Percentiles rank a stretch among this genome's conserved stretches.
Conservation (phyloP, 306 rosid species). For the Hippophae rhamnoides region DNA sequence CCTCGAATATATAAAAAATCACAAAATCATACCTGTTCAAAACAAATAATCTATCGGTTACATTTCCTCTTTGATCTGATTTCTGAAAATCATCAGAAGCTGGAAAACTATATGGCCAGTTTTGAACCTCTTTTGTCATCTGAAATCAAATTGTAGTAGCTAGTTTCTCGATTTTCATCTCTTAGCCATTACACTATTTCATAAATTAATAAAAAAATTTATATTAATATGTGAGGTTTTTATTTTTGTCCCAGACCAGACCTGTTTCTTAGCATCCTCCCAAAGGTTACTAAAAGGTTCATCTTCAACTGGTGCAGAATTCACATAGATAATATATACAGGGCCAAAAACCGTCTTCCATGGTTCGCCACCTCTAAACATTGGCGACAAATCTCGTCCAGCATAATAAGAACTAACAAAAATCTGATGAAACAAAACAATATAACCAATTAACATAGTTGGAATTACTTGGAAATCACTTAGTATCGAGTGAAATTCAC, state of each 20-base stretch:
- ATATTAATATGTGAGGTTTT: too few relatives aligned
- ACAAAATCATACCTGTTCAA: slow-evolving; percentile 47
- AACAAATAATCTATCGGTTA: slow-evolving; percentile 34
- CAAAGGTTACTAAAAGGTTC: slow-evolving; percentile 33
- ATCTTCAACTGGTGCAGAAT: slow-evolving; percentile 23
- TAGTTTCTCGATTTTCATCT: slow-evolving; percentile 11
- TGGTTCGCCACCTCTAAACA: slow-evolving; percentile 37
- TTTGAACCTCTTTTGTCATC: slow-evolving; percentile 44
- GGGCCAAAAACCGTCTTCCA: slow-evolving; percentile 55
- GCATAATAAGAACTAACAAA: slow-evolving; percentile 46
- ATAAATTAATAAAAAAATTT: not conserved
- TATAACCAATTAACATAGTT: too few relatives aligned
- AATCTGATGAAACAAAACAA: slow-evolving; percentile 35
- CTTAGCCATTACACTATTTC: not conserved
- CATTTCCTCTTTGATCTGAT: slow-evolving; percentile 28
- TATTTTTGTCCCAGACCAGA: not conserved
- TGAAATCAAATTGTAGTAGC: slow-evolving; percentile 29
- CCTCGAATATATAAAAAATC: not conserved
- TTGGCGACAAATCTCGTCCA: slow-evolving; percentile 38
- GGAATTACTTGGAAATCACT: not conserved
- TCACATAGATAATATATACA: slow-evolving; percentile 38
- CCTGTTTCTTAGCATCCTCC: slow-evolving; percentile 50
- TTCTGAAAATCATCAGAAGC: slow-evolving; percentile 41
- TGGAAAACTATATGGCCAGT: slow-evolving; percentile 44
- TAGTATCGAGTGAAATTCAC: not conserved